Base-by-base conservation (phyloP, 2,329 filamentous ascomycete genomes). In the Camillea tinctor region DNA sequence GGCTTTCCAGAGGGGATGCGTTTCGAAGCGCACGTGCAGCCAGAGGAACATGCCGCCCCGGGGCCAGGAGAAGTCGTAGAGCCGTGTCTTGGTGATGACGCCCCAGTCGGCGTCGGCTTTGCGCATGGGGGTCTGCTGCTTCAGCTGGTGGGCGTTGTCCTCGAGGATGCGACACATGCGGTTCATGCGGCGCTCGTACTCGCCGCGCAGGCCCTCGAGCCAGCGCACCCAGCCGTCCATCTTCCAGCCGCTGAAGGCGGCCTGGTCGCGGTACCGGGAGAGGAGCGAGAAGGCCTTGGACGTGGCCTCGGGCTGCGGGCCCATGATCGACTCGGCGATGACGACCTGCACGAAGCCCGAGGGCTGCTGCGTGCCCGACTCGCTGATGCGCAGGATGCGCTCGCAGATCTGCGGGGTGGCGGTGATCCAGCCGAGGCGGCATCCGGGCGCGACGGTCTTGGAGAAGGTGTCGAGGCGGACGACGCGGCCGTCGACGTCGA, bases 21-120 rank as follows among this genome's bases (percentile, higher is more conserved):
- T 79, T 57, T 89, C 84, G 68, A 93, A 89, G 71, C 87, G 82
- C 62, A 95, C 76, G 58, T 85, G 82, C 3, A 96, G 69, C 93
- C 93, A 97, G 58, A 96, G 76, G 74, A 97, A 97, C 93, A 97
- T 97, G 71, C 93, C 93, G 40, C 88, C 93, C 24, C 90, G 85
- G 1, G 93, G 93, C 82, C 90, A 92, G 66, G 84, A 76, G 71
- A 96, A 97, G 52, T 88, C 85, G 74, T 88, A 91, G 66, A 96
- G 83, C 61, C 83, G 81, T 1, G 85, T 89, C 76, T 90, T 93
- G 69, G 88, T 87, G 52, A 96, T 83, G 60, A 93, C 83, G 60
- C 88, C 84, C 88, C 91, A 95, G 60, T 90, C 89, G 49, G 83
- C 77, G 40, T 81, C 77, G n/a, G 70, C 60, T 26, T 73, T 67